Evolutionary conservation across 2,329 filamentous ascomycete species (phyloP).

Genomic region (Arthrobotrys musiformis): DNA sequence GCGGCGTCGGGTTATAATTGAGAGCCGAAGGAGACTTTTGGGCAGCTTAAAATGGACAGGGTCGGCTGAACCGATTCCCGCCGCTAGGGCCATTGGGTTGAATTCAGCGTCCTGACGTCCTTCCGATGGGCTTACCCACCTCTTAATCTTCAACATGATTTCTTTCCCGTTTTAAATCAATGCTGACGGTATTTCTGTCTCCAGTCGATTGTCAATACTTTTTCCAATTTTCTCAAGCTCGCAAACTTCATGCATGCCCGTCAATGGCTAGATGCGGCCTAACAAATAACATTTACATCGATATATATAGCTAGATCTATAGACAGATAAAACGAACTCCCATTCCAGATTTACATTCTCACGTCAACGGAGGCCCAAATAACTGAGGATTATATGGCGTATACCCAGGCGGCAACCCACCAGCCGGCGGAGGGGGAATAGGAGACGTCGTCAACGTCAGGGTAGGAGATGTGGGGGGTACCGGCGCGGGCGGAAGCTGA

Average conservation of each 20-base stretch:
- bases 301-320: too few species aligned
- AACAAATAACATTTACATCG: too few species aligned
- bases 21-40: slow-evolving; percentile 7
- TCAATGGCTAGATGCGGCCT: too few species aligned
- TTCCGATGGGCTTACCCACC: too few species aligned
- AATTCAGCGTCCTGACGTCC: too few species aligned
- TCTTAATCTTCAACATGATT: too few species aligned
- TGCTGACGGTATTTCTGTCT: too few species aligned
- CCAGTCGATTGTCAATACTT: too few species aligned
- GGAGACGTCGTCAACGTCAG: neutral
- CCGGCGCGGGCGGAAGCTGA: slow-evolving; percentile 5
- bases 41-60: neutral
- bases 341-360: neutral
- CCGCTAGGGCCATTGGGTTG: neutral
- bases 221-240: too few species aligned
- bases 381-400: slow-evolving; percentile 2
- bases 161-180: too few species aligned
- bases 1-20: slow-evolving; percentile 11
- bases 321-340: neutral
- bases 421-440: neutral
- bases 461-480: neutral
- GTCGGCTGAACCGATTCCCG: neutral
- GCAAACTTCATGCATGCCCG: too few species aligned
- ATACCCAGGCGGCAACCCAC: neutral
- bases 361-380: neutral